Evolutionary conservation across 257 asterid species (phyloP), one percentile per base, ranked within the genome.

Genomic region (Ophiorrhiza pumila): DNA sequence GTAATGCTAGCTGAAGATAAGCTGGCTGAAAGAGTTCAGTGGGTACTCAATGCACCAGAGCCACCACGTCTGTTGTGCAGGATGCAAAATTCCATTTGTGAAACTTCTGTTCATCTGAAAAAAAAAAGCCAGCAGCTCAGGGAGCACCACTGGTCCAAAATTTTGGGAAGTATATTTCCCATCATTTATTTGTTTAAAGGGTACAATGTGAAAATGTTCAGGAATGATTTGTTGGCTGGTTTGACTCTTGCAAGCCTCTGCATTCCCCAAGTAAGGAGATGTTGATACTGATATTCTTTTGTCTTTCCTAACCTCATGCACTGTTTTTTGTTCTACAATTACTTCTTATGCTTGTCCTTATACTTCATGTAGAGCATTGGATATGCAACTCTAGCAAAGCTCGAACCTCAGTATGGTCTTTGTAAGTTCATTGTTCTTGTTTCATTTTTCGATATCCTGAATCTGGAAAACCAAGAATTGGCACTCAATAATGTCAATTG

Each of bases 211-310:
- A 62, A 71, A 61, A 75, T 72, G 73, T 78, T 80, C 25, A 83
- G 65, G 75, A 73, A 71, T 10, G 87, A 83, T 65, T 14, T 80
- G 4, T 69, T 80, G 64, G 83, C 87, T 68, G 87, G 87, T 65
- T 46, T 83, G 27, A 83, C 87, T 20, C 84, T 83, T 52, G 87
- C 87, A 64, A 80, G 87, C 79, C 85, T 83, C 64, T 83, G 83
- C 75, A 80, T 83, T 59, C 87, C 87, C 25, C 87, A 83, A 78
- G 87, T 80, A 35, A 17, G 80, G 47, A 17, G 2, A 67, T 29
- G 52, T 31, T 20, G 58, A 71, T 18, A 59, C 43, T 56, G 22
- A 31, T 15, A 4, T 46, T 4, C 43, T 18, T 42, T 27, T 10
- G 31, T 3, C 7, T 20, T 11, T 50, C 0, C n/a, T 7, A 6